Conservation (phyloP, 306 rosid genomes). For the Vigna hirtella region DNA sequence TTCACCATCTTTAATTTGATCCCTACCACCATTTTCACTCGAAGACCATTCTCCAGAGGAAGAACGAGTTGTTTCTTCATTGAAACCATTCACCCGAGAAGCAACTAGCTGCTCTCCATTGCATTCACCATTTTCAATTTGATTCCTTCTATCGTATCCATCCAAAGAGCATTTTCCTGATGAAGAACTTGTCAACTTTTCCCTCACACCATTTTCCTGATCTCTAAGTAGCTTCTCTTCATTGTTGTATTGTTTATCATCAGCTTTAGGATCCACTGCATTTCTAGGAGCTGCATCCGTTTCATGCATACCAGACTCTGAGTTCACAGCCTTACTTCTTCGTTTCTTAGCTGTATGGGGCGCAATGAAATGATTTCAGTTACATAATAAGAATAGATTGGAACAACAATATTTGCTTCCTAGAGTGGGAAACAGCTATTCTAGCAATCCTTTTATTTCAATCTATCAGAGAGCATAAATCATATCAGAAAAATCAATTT, state of each 20-base stretch:
- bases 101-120: conserved; percentile 1
- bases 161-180: conserved; percentile 45
- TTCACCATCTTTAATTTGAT: conserved; percentile 37
- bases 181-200: conserved; percentile 34
- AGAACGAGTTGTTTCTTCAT: background rate
- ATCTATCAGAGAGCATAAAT: conserved; percentile 8
- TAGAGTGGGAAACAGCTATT: background rate
- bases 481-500: background rate
- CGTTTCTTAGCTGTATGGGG: conserved; percentile 69
- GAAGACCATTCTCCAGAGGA: conserved; percentile 37
- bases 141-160: conserved; percentile 45
- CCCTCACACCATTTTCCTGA: conserved; percentile 35
- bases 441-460: background rate
- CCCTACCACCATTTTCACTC: conserved; percentile 15
- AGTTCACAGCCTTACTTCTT: conserved; percentile 43
- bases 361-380: conserved; percentile 38
- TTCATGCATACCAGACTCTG: conserved; percentile 46
- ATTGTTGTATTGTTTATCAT: conserved; percentile 41
- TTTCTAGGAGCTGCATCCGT: conserved; percentile 46
- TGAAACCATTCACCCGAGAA: background rate
- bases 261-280: conserved; percentile 46
- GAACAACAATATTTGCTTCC: conserved; percentile 18
- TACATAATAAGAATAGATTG: conserved; percentile 13
- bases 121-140: conserved; percentile 37
- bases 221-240: conserved; percentile 40